These are phyloP conservation scores for Saccharomycopsis schoenii DNA, from an alignment of 805 yeast species.

Conservation along the genomic window DNA sequence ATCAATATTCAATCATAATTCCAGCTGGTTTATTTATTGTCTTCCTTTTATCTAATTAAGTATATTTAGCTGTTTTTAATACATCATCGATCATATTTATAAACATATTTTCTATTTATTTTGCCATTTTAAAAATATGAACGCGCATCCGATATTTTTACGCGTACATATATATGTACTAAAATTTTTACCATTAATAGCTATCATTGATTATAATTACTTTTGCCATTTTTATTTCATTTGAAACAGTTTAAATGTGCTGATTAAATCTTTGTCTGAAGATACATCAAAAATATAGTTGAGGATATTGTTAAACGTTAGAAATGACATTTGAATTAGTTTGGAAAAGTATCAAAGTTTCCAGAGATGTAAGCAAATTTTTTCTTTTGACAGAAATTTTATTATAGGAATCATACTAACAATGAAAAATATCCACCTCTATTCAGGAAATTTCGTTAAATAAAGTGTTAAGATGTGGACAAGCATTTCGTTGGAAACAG, in stretches of 20 bases:
- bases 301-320: neutral
- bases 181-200: too few species aligned
- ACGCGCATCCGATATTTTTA: neutral
- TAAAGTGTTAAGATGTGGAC: constrained; percentile 73
- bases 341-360: neutral
- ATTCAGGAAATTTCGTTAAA: constrained; percentile 51
- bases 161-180: neutral
- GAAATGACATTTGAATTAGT: neutral
- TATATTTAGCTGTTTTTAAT: too few species aligned
- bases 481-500: constrained; percentile 71
- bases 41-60: neutral
- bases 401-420: neutral
- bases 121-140: neutral
- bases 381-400: too few species aligned
- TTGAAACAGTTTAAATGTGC: too few species aligned
- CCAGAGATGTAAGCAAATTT: neutral
- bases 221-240: too few species aligned
- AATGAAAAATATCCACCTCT: neutral
- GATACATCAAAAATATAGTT: constrained; percentile 21
- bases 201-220: too few species aligned
- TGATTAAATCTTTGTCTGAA: too few species aligned
- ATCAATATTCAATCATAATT: neutral
- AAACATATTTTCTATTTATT: too few species aligned
- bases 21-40: too few species aligned
- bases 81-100: neutral